Evolutionary conservation across 2,329 filamentous ascomycete genomes (phyloP).

Genomic region (Xylariaceae sp.): DNA sequence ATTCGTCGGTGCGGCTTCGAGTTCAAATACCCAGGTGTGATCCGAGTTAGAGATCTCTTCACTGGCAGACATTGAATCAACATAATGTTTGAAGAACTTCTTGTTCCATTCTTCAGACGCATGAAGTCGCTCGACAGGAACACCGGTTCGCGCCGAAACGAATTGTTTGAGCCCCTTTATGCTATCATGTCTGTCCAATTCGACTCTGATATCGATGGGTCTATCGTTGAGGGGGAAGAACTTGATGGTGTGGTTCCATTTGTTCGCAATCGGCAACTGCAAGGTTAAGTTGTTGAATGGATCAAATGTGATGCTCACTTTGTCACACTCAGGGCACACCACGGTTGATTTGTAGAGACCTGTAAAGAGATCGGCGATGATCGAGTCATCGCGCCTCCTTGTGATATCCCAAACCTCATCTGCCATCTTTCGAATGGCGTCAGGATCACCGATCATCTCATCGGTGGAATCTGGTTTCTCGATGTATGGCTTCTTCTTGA

Average conservation of each 20-base stretch:
- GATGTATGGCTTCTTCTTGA: constrained; percentile 93
- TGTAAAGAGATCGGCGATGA: constrained; percentile 91
- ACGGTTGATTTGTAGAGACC: constrained; percentile 98
- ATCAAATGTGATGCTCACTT: constrained; percentile 98
- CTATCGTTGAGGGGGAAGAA: constrained; percentile 71
- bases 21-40: constrained; percentile 65
- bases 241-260: constrained; percentile 69
- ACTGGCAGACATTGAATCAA: constrained; percentile 60
- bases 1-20: constrained; percentile 76
- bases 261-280: constrained; percentile 79
- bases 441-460: constrained; percentile 80
- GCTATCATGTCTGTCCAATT: constrained; percentile 70
- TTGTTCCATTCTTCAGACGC: constrained; percentile 75
- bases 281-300: constrained; percentile 93
- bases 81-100: constrained; percentile 82
- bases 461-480: constrained; percentile 98
- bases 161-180: constrained; percentile 65
- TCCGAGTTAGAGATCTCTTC: constrained; percentile 67
- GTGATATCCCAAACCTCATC: constrained; percentile 89
- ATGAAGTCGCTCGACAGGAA: constrained; percentile 63
- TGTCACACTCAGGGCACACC: constrained; percentile 82
- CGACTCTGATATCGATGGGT: constrained; percentile 68
- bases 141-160: constrained; percentile 61
- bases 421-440: constrained; percentile 77
- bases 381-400: constrained; percentile 85